A percentile compares a stretch with the other conserved stretches of the same genome.
Conservation (phyloP, 352 stramenopile species). For the Pythium guiyangense region DNA sequence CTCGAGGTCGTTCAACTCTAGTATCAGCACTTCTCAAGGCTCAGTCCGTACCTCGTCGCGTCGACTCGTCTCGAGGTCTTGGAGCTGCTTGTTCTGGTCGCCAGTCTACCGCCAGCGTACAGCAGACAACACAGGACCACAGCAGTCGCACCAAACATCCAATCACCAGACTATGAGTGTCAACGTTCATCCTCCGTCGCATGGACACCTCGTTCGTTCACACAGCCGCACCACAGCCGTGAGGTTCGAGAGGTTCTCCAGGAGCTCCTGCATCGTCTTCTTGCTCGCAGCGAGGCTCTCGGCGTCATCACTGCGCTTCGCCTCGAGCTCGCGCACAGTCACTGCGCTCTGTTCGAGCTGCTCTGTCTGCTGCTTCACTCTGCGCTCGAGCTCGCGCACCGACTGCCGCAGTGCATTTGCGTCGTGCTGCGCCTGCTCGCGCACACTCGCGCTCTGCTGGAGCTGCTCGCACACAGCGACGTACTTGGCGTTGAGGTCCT, state of each 20-base stretch:
- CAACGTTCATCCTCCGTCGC: neutral
- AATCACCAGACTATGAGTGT: neutral
- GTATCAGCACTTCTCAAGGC: too few relatives aligned
- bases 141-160: neutral
- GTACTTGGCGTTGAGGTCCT: constrained; percentile 68
- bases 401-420: constrained; percentile 10
- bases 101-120: constrained; percentile 25
- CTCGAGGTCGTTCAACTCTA: too few relatives aligned
- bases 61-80: constrained; percentile 41
- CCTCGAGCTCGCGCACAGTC: constrained; percentile 26
- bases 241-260: constrained; percentile 63
- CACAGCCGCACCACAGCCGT: constrained; percentile 39
- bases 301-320: constrained; percentile 12
- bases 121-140: neutral
- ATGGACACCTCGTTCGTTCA: neutral
- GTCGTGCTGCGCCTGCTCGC: constrained; percentile 23
- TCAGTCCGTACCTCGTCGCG: constrained; percentile 31
- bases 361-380: constrained; percentile 29
- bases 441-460: constrained; percentile 21
- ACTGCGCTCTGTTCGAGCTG: constrained; percentile 14
- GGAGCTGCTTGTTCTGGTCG: constrained; percentile 62
- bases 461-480: constrained; percentile 44
- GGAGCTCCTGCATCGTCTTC: constrained; percentile 58
- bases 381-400: constrained; percentile 16
- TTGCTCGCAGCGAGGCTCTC: constrained; percentile 40